These are phyloP conservation scores for Phytophthora ramorum DNA, from an alignment of 352 stramenopile species.

Conservation along the genomic window DNA sequence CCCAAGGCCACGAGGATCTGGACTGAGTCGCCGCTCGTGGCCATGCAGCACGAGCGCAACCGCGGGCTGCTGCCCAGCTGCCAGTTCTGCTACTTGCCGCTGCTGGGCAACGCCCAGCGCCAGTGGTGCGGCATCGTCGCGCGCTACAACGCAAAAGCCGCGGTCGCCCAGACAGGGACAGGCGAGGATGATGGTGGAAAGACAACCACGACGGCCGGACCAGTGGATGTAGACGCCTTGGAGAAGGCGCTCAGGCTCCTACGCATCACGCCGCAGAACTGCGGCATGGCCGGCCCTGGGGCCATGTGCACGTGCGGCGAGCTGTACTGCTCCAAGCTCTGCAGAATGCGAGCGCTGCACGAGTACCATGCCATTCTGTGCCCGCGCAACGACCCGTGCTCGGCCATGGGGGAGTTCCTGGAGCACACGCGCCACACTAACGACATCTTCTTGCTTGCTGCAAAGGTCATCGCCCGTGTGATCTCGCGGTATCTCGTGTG, in stretches of 20 bases:
- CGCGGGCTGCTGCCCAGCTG: slow-evolving; percentile 51
- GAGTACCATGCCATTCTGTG: slow-evolving; percentile 86
- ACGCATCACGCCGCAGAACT: slow-evolving; percentile 53
- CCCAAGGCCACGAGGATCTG: slow-evolving; percentile 57
- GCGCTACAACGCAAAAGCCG: slow-evolving; percentile 27
- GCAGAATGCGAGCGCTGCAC: slow-evolving; percentile 68
- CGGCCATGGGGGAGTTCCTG: slow-evolving; percentile 69
- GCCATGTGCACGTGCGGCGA: slow-evolving; percentile 74
- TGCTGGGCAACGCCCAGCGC: slow-evolving; percentile 57
- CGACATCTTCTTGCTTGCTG: slow-evolving; percentile 92
- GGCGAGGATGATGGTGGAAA: slow-evolving; percentile 12
- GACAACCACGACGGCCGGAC: slow-evolving; percentile 6
- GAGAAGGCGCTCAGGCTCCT: slow-evolving; percentile 52
- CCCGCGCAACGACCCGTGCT: slow-evolving; percentile 60
- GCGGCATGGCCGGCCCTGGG: slow-evolving; percentile 47
- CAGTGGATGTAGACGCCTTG: slow-evolving; percentile 41
- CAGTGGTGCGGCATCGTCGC: slow-evolving; percentile 58
- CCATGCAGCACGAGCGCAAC: slow-evolving; percentile 76
- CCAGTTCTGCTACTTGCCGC: slow-evolving; percentile 76
- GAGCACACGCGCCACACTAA: slow-evolving; percentile 88
- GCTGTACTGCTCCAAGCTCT: slow-evolving; percentile 86
- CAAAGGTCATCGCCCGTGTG: slow-evolving; percentile 85
- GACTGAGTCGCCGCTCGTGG: slow-evolving; percentile 75
- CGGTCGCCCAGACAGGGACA: neutral
- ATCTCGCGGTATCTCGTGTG: slow-evolving; percentile 64